Base-by-base conservation (phyloP, 768 basidiomycete species). In the Rhodotorula sphaerocarpa region DNA sequence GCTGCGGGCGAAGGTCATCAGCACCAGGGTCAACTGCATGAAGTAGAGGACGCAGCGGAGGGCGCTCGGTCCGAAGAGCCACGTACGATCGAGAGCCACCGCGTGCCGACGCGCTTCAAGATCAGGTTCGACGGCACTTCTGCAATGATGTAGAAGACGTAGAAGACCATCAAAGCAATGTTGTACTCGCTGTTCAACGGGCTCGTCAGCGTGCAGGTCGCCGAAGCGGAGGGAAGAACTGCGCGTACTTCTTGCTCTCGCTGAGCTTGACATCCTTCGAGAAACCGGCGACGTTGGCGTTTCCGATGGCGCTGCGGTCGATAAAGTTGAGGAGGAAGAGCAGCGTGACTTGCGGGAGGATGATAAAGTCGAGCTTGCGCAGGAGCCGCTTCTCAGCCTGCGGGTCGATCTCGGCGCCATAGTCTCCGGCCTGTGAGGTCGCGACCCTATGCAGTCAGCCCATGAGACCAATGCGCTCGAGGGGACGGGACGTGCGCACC, bases 251-350 rank as follows among this genome's bases (percentile, higher is more conserved):
- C 39, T 53, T 39, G 0, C 50, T 43, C 6, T 43, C 50, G 2
- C 42, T 42, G 14, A 57, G 30, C 30, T 47, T 42, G 23, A 65
- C 27, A 42, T 65, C 63, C 30, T 34, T 55, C 2, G 20, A 15
- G 33, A 65, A 65, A 1, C 63, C 63, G 5, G 63, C 63, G 7
- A 52, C 54, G 27, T 58, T 55, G 3, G 65, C 65, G 33, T 66
- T 66, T 0, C 61, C 65, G 21, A 33, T 11, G 15, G 21, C 42
- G 28, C 41, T 10, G 7, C 21, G 6, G 25, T 62, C 67, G 20
- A 68, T 61, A 36, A 68, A 68, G 55, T 68, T 68, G 46, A 68
- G 56, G 11, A 68, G 59, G 59, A 68, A 68, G 56, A 68, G 59
- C 15, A 67, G 33, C 15, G 66, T 60, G 27, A 28, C 36, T 11